Conservation (phyloP, 2,329 filamentous ascomycete genomes). For the Fusarium sp. region DNA sequence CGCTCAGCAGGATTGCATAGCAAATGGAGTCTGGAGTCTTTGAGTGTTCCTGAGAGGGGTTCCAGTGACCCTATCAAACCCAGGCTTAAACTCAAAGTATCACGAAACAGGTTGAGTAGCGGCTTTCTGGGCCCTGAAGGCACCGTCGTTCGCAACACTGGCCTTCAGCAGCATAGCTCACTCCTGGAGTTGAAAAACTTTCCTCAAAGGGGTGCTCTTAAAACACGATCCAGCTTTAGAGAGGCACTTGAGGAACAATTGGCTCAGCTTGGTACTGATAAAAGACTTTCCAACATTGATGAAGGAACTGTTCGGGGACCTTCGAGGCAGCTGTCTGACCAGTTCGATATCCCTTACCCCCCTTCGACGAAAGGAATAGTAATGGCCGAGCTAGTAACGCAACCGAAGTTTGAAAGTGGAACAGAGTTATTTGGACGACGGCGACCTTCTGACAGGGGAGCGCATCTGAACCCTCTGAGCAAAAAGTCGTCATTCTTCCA, state of each 20-base stretch:
- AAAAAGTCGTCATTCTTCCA: constrained; percentile 52
- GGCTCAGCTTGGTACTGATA: constrained; percentile 10
- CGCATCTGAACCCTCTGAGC: constrained; percentile 36
- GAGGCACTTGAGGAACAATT: constrained; percentile 27
- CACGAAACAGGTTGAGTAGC: constrained; percentile 49
- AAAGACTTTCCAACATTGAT: constrained; percentile 23
- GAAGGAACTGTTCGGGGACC: constrained; percentile 22
- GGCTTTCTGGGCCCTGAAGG: constrained; percentile 26
- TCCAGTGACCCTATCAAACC: constrained; percentile 29
- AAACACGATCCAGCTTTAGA: constrained; percentile 25
- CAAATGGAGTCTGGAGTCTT: constrained; percentile 11
- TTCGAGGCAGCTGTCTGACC: constrained; percentile 49
- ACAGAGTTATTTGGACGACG: not conserved
- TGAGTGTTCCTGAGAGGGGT: constrained; percentile 8
- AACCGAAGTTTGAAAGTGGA: constrained; percentile 24
- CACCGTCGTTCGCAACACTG: constrained; percentile 38
- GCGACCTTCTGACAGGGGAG: not conserved
- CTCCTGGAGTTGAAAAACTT: constrained; percentile 49
- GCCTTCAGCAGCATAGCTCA: constrained; percentile 53
- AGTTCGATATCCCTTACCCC: constrained; percentile 54
- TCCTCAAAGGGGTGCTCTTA: constrained; percentile 24
- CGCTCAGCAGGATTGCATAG: constrained; percentile 25
- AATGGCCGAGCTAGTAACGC: constrained; percentile 12
- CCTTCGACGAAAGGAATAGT: constrained; percentile 37
- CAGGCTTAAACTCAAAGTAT: constrained; percentile 52